Evolutionary conservation across 768 basidiomycete genomes (phyloP).

Genomic region (Phlebiopsis flavidoalba): DNA sequence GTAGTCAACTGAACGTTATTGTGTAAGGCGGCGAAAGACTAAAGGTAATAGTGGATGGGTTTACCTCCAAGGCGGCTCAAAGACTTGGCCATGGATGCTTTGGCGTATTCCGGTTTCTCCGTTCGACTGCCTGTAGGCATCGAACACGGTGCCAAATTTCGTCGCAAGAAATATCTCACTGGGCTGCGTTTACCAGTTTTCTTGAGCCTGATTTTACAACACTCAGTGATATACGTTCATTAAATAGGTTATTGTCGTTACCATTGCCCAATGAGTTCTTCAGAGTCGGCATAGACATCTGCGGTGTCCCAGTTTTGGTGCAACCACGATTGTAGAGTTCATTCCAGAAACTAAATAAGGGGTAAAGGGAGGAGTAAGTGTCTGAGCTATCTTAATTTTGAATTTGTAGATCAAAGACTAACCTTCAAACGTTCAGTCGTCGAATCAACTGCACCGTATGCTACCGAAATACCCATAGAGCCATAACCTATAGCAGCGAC

Average conservation of each 20-base stretch:
- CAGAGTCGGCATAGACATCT: slow-evolving; percentile 35
- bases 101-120: slow-evolving; percentile 24
- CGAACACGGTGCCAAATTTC: slow-evolving; percentile 28
- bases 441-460: slow-evolving; percentile 40
- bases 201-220: slow-evolving; percentile 37
- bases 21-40: background rate
- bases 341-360: slow-evolving; percentile 34
- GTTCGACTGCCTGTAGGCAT: slow-evolving; percentile 6
- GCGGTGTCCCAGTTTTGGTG: slow-evolving; percentile 45
- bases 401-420: too few species aligned
- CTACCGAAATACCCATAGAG: slow-evolving; percentile 49
- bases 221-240: too few species aligned
- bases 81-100: slow-evolving; percentile 1
- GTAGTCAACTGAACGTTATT: slow-evolving; percentile 4
- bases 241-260: too few species aligned
- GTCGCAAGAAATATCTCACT: slow-evolving; percentile 41
- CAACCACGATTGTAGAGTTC: slow-evolving; percentile 34
- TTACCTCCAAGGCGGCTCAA: slow-evolving; percentile 5
- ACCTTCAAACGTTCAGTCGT: slow-evolving; percentile 62
- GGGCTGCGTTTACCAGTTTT: slow-evolving; percentile 45
- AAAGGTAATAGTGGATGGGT: background rate
- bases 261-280: slow-evolving; percentile 46
- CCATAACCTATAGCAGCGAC: slow-evolving; percentile 57
- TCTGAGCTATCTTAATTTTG: background rate
- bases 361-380: background rate